A percentile compares a stretch with the other conserved stretches of the same genome.
Conservation (phyloP, 2,329 filamentous ascomycete species). For the Pestalotiopsis sp. region DNA sequence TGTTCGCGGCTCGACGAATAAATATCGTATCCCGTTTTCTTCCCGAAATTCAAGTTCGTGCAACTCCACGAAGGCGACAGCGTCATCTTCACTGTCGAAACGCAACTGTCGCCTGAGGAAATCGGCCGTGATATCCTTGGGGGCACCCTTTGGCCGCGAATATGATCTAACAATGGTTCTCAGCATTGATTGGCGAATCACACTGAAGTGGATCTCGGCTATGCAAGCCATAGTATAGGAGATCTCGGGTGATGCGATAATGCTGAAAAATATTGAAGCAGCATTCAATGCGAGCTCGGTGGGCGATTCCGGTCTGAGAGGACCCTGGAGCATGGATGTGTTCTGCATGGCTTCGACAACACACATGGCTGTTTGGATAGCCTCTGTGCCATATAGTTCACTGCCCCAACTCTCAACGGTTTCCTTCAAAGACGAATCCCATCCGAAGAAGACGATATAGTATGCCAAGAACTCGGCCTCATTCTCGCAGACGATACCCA, state of each 20-base stretch:
- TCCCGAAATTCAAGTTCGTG: conserved; percentile 54
- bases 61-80: conserved; percentile 63
- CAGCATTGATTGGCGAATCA: conserved; percentile 58
- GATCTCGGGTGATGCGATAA: conserved; percentile 55
- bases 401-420: conserved; percentile 56
- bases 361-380: conserved; percentile 61
- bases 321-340: conserved; percentile 56
- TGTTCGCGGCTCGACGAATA: conserved; percentile 45
- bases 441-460: conserved; percentile 62
- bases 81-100: conserved; percentile 68
- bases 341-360: conserved; percentile 62
- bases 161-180: conserved; percentile 56
- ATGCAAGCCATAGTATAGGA: conserved; percentile 72
- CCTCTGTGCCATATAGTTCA: conserved; percentile 55
- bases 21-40: conserved; percentile 37
- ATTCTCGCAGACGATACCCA: conserved; percentile 58
- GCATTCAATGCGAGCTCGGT: conserved; percentile 49
- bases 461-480: conserved; percentile 68
- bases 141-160: conserved; percentile 54
- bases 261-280: conserved; percentile 58
- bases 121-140: conserved; percentile 59
- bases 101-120: conserved; percentile 58
- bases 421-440: conserved; percentile 58
- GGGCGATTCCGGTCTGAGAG: conserved; percentile 50
- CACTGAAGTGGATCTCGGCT: conserved; percentile 66